Evolutionary conservation across 2,329 filamentous ascomycete species (phyloP).

Genomic region (Truncatella angustata): DNA sequence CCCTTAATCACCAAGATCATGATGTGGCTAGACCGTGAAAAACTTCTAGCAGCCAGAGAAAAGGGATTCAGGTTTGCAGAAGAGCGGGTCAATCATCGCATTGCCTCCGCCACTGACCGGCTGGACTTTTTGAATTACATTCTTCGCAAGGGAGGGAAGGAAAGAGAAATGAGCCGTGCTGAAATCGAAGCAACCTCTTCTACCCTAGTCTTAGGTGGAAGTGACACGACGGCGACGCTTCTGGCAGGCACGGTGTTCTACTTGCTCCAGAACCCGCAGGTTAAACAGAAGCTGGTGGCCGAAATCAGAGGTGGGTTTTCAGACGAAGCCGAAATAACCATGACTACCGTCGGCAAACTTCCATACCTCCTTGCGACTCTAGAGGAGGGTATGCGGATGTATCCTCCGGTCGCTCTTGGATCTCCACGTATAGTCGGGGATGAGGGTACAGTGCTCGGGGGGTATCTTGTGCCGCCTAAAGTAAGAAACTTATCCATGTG

Average conservation of each 20-base stretch:
- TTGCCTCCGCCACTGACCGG: neutral
- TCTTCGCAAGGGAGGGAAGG: neutral
- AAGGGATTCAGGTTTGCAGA: neutral
- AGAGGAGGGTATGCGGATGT: neutral
- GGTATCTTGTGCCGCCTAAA: neutral
- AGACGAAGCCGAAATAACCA: neutral
- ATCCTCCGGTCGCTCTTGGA: neutral
- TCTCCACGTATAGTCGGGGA: neutral
- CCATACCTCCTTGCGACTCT: neutral
- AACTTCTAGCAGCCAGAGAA: neutral
- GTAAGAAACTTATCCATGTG: neutral
- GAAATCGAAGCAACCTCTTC: neutral
- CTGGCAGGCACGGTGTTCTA: neutral
- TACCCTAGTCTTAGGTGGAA: neutral
- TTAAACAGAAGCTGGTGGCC: neutral
- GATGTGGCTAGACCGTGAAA: neutral
- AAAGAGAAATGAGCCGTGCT: too few species aligned
- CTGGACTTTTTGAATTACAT: neutral
- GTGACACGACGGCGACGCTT: neutral
- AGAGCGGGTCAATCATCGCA: neutral
- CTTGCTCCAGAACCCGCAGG: neutral
- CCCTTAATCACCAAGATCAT: neutral
- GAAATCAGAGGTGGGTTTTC: neutral
- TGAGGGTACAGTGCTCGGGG: neutral
- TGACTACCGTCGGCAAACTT: neutral